A percentile compares a stretch with the other conserved stretches of the same genome.
Evolutionary conservation across 495 filamentous ascomycete genomes (phyloP).

Genomic region (Neurospora tetraspora): DNA sequence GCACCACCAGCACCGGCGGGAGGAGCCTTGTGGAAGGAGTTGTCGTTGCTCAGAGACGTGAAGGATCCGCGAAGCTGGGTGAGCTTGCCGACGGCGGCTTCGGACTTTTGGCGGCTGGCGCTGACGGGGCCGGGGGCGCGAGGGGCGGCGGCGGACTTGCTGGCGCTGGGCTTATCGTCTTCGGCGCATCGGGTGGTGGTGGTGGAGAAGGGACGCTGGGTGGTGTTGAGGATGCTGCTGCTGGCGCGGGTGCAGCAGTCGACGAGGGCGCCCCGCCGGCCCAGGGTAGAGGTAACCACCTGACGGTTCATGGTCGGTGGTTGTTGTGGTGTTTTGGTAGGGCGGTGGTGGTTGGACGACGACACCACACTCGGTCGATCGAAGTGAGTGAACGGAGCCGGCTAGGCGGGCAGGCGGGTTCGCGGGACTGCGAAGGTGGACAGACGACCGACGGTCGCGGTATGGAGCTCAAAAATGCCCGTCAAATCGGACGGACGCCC

Average conservation of each 20-base stretch:
- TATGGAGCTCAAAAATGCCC: background rate
- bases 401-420: background rate
- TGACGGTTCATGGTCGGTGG: conserved; percentile 18
- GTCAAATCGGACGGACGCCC: background rate
- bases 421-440: background rate
- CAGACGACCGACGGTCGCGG: background rate
- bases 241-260: background rate
- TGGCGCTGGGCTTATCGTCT: conserved; percentile 2
- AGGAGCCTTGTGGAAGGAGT: background rate
- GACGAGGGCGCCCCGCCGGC: conserved; percentile 8
- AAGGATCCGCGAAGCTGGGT: conserved; percentile 4
- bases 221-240: conserved; percentile 1
- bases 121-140: background rate
- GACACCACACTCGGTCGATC: background rate
- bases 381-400: conserved; percentile 4
- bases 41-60: background rate
- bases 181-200: conserved; percentile 4
- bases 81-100: conserved; percentile 15
- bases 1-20: background rate
- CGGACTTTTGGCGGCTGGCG: conserved; percentile 6
- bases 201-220: conserved; percentile 10
- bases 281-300: conserved; percentile 14
- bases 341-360: background rate
- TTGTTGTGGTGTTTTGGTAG: background rate
- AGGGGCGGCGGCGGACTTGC: background rate